Conservation (phyloP, 1,284 basidiomycete genomes). For the Cutaneotrichosporon cutaneum region DNA sequence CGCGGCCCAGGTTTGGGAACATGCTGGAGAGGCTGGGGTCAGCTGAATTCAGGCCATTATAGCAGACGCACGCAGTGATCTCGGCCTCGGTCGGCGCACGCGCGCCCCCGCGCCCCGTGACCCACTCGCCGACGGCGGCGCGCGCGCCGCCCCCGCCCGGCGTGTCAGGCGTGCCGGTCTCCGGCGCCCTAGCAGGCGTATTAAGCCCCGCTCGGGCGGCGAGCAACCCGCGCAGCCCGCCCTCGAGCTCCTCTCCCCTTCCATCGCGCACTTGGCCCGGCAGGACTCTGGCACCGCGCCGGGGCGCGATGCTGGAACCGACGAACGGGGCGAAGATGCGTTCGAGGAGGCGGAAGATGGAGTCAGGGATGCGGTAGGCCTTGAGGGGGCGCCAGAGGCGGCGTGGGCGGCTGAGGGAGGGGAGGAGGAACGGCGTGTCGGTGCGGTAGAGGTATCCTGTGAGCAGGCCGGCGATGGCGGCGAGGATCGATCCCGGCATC, state of each 20-base stretch:
- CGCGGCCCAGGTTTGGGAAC: constrained; percentile 75
- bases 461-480: constrained; percentile 64
- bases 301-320: constrained; percentile 61
- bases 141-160: constrained; percentile 33
- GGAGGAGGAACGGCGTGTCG: constrained; percentile 60
- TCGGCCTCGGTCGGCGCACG: constrained; percentile 71
- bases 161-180: constrained; percentile 9
- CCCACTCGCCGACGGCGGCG: constrained; percentile 73
- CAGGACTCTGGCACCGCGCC: constrained; percentile 61
- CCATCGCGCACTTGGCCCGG: constrained; percentile 55
- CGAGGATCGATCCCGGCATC: constrained; percentile 64
- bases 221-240: constrained; percentile 43
- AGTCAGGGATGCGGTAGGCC: constrained; percentile 66
- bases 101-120: constrained; percentile 65
- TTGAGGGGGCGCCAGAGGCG: constrained; percentile 58
- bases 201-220: constrained; percentile 21
- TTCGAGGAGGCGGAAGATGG: constrained; percentile 58
- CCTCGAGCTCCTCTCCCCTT: not conserved
- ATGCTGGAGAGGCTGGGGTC: constrained; percentile 63
- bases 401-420: constrained; percentile 32
- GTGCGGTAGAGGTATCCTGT: constrained; percentile 76
- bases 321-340: constrained; percentile 64
- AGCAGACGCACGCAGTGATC: constrained; percentile 56
- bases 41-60: not conserved
- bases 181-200: constrained; percentile 15